Percentiles rank a stretch among this genome's conserved stretches.
Evolutionary conservation across 495 filamentous ascomycete species (phyloP).

Genomic region (Zalerion maritima): DNA sequence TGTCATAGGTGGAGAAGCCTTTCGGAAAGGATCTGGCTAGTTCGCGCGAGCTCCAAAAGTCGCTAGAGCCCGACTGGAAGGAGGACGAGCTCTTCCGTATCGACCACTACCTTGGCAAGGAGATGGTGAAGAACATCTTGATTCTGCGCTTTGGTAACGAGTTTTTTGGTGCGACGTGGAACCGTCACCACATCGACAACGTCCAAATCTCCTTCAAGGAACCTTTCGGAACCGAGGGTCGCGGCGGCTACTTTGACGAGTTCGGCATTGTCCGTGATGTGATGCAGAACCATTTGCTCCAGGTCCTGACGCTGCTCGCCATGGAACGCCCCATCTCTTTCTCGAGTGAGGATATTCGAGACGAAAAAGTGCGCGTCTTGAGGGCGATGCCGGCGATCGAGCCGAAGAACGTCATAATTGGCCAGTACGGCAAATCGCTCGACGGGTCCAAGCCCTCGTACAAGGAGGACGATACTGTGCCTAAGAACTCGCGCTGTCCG

Average conservation of each 20-base stretch:
- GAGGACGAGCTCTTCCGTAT: constrained; percentile 99
- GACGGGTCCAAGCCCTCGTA: constrained; percentile 96
- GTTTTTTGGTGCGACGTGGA: constrained; percentile 98
- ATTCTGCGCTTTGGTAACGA: constrained; percentile 98
- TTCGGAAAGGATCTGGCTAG: constrained; percentile 94
- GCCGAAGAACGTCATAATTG: constrained; percentile 99
- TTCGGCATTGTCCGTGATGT: constrained; percentile 99
- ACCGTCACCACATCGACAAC: constrained; percentile 98
- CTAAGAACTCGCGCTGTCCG: constrained; percentile 91
- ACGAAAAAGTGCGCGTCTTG: constrained; percentile 96
- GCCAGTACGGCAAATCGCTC: constrained; percentile 91
- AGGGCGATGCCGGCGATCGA: constrained; percentile 89
- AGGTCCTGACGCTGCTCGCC: constrained; percentile 87
- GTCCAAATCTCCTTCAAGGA: constrained; percentile 99
- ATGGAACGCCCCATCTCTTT: constrained; percentile 99
- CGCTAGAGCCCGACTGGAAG: constrained; percentile 94
- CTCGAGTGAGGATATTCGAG: constrained; percentile 94
- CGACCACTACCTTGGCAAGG: constrained; percentile 98
- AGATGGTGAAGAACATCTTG: constrained; percentile 99
- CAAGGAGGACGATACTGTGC: constrained; percentile 97
- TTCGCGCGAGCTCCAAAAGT: constrained; percentile 89
- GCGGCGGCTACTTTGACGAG: constrained; percentile 98
- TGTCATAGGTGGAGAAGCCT: constrained; percentile 98
- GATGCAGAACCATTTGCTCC: constrained; percentile 92
- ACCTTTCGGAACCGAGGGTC: constrained; percentile 97